phyloP scores from a whole-genome alignment of 768 basidiomycete species.

The Steccherinum ochraceum region DNA sequence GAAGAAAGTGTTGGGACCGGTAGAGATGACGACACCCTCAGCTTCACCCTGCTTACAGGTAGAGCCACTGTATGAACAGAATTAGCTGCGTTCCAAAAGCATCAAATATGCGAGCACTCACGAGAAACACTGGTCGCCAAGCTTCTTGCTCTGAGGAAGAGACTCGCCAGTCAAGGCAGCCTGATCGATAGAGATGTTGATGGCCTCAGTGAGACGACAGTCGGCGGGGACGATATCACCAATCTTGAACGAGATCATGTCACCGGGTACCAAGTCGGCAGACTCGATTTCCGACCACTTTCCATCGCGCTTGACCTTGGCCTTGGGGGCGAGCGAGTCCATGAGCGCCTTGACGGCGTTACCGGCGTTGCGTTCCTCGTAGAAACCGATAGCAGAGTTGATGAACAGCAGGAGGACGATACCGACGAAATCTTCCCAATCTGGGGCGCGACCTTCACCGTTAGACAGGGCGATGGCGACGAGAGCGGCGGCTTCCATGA shows the following conservation, averaged over 20 bases:
- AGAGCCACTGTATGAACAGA: constrained; percentile 59
- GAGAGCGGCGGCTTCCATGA: constrained; percentile 95
- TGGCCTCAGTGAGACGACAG: constrained; percentile 92
- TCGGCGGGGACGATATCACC: constrained; percentile 98
- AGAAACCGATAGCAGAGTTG: constrained; percentile 98
- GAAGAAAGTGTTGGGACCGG: constrained; percentile 97
- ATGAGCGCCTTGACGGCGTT: constrained; percentile 99
- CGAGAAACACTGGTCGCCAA: constrained; percentile 97
- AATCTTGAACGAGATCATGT: constrained; percentile 97
- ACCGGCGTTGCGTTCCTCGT: constrained; percentile 95
- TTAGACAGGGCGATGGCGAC: constrained; percentile 96
- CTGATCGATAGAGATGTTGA: constrained; percentile 98
- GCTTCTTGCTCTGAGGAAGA: constrained; percentile 87
- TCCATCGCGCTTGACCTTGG: constrained; percentile 84
- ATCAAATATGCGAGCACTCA: constrained; percentile 36
- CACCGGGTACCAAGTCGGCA: constrained; percentile 84
- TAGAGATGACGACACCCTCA: constrained; percentile 97
- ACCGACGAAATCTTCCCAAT: constrained; percentile 98
- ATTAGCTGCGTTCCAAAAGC: constrained; percentile 6
- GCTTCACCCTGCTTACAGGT: constrained; percentile 99
- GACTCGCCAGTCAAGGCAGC: constrained; percentile 98
- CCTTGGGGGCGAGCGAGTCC: constrained; percentile 98
- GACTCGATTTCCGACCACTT: constrained; percentile 90
- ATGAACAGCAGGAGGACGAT: constrained; percentile 86
- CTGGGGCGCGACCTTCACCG: constrained; percentile 78